These are phyloP conservation scores for Aureobasidium sp. DNA, from an alignment of 2,329 filamentous ascomycete species.

Conservation along the genomic window DNA sequence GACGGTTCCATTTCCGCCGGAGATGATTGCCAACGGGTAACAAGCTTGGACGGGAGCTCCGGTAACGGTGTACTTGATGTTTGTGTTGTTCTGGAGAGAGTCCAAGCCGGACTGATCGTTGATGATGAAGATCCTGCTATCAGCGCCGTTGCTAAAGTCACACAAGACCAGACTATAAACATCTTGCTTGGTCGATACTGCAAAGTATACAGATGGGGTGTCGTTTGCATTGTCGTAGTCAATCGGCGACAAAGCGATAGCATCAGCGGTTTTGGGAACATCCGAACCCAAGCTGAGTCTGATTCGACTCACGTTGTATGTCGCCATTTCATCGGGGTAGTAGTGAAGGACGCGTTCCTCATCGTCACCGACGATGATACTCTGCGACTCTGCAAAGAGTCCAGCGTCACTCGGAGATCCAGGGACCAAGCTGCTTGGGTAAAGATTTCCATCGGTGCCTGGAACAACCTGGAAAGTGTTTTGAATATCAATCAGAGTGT, in stretches of 20 bases:
- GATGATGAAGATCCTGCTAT: conserved; percentile 2
- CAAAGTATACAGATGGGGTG: background rate
- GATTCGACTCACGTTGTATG: conserved; percentile 5
- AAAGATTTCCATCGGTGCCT: background rate
- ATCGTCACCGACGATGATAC: background rate
- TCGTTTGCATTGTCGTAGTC: background rate
- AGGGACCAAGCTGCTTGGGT: background rate
- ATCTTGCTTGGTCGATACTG: background rate
- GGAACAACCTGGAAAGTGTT: background rate
- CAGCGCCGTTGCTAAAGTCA: conserved; percentile 1
- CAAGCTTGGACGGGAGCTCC: background rate
- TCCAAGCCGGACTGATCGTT: conserved; percentile 4
- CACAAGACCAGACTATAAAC: conserved; percentile 3
- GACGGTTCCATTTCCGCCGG: background rate
- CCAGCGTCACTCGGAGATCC: background rate
- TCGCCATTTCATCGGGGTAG: conserved; percentile 3
- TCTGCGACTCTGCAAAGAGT: background rate
- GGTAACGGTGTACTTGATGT: background rate
- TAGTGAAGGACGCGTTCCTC: background rate
- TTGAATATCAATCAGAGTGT: background rate
- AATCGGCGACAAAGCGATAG: background rate
- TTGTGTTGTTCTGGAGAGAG: background rate
- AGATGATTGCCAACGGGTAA: background rate
- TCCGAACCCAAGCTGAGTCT: background rate
- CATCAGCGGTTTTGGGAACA: conserved; percentile 1